Conservation (phyloP, 108 stramenopile genomes). For the Bacterosira constricta region DNA sequence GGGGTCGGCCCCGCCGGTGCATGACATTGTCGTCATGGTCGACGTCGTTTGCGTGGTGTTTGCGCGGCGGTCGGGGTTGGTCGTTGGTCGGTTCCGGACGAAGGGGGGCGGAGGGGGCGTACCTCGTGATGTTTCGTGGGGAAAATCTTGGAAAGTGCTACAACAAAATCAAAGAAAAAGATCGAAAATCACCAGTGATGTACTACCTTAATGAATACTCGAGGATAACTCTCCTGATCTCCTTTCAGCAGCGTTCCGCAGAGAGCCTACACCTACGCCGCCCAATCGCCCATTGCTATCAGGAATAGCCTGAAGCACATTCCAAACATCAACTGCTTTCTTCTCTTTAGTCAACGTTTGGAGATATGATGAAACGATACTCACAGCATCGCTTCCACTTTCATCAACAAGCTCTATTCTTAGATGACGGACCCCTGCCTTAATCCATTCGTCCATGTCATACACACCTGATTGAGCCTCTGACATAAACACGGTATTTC, state of each 20-base stretch:
- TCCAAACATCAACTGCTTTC: constrained; percentile 22
- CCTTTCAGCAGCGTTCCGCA: constrained; percentile 15
- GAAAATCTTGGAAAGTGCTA: too few species aligned
- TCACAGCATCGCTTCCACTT: constrained; percentile 42
- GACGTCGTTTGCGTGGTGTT: too few species aligned
- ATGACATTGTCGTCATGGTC: too few species aligned
- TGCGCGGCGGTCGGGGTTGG: too few species aligned
- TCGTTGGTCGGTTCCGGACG: too few species aligned
- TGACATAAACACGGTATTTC: constrained; percentile 79
- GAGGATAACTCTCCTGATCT: constrained; percentile 9
- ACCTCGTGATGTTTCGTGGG: too few species aligned
- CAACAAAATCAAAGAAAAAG: too few species aligned
- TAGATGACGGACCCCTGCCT: constrained; percentile 55
- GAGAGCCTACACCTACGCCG: constrained; percentile 8
- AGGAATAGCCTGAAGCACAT: constrained; percentile 5
- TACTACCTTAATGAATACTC: constrained; percentile 5
- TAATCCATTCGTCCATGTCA: constrained; percentile 55
- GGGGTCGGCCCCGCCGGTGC: too few species aligned
- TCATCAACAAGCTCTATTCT: constrained; percentile 82
- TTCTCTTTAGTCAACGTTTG: constrained; percentile 38
- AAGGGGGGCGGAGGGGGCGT: too few species aligned
- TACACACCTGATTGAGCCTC: constrained; percentile 70
- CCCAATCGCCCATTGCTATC: constrained; percentile 13
- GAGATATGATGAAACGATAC: constrained; percentile 56
- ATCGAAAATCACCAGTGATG: too few species aligned